Conservation (phyloP, 139 green algal species). For the Picochlorum sp. region DNA sequence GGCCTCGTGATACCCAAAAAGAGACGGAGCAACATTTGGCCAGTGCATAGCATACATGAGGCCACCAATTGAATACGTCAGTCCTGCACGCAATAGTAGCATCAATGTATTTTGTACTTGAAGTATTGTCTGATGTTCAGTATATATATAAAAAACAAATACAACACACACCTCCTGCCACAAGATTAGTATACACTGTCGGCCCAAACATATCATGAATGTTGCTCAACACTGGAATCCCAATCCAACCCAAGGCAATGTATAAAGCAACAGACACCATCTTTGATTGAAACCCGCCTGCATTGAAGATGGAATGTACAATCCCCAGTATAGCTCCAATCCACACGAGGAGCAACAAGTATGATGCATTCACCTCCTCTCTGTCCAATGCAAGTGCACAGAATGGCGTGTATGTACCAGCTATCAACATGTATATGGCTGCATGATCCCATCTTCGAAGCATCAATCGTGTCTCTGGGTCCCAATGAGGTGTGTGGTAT, state of each 20-base stretch:
- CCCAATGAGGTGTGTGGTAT: slow-evolving; percentile 36
- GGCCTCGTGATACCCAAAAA: slow-evolving; percentile 46
- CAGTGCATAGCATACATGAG: slow-evolving; percentile 23
- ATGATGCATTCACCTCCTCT: not conserved
- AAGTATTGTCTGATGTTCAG: no score
- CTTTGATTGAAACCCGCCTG: slow-evolving; percentile 7
- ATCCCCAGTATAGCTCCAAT: slow-evolving; percentile 19
- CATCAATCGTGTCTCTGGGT: slow-evolving; percentile 7
- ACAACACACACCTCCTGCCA: slow-evolving; percentile 15
- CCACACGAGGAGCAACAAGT: slow-evolving; percentile 26
- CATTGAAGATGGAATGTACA: slow-evolving; percentile 28
- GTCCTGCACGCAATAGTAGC: not conserved
- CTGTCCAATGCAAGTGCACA: slow-evolving; percentile 19
- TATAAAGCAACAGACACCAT: slow-evolving; percentile 19
- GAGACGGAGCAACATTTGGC: slow-evolving; percentile 23
- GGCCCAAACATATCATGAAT: slow-evolving; percentile 5
- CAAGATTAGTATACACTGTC: not conserved
- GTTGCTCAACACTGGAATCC: slow-evolving; percentile 3
- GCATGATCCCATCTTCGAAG: slow-evolving; percentile 34
- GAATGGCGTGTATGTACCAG: slow-evolving; percentile 43
- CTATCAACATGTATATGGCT: slow-evolving; percentile 38
- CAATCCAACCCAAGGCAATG: slow-evolving; percentile 23
- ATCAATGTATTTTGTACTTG: not conserved
- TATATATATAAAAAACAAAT: no score
- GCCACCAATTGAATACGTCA: slow-evolving; percentile 28